phyloP scores from a whole-genome alignment of 805 yeast genomes.

The Jamesozyma rosinii region DNA sequence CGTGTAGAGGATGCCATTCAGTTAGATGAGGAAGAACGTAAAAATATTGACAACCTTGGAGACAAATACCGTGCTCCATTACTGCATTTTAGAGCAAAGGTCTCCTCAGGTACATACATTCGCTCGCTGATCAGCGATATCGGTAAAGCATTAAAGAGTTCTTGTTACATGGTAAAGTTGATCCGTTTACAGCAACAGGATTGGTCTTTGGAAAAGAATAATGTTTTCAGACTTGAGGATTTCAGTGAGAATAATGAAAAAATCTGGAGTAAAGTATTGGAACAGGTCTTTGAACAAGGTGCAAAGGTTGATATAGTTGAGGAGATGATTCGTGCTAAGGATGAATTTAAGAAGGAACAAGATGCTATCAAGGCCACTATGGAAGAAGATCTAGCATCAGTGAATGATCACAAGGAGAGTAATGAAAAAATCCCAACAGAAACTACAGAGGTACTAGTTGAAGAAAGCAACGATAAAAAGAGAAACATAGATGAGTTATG shows the following conservation, averaged over 20 bases:
- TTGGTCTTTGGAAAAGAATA: conserved; percentile 66
- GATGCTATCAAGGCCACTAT: neutral
- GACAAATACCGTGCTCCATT: conserved; percentile 50
- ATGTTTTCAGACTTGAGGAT: conserved; percentile 58
- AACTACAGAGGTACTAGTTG: neutral
- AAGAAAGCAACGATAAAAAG: conserved; percentile 2
- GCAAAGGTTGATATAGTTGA: conserved; percentile 33
- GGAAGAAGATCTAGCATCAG: neutral
- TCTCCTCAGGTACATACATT: conserved; percentile 92
- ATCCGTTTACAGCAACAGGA: conserved; percentile 69
- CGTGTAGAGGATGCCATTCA: conserved; percentile 34
- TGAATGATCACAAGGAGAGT: too few relatives aligned
- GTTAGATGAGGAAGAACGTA: conserved; percentile 30
- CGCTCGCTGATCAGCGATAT: conserved; percentile 83
- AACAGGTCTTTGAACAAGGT: conserved; percentile 43
- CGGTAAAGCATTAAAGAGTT: conserved; percentile 69
- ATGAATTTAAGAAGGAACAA: conserved; percentile 8
- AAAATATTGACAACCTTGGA: conserved; percentile 25
- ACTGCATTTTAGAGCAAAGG: conserved; percentile 64
- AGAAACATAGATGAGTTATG: conserved; percentile 12
- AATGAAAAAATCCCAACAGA: too few relatives aligned
- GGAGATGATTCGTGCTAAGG: conserved; percentile 31
- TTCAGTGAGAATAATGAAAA: conserved; percentile 51
- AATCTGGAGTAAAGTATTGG: conserved; percentile 63
- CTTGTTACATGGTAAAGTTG: conserved; percentile 82